These are phyloP conservation scores for Pseudopediastrum boryanum DNA, from an alignment of 139 green algal genomes.

Conservation along the genomic window DNA sequence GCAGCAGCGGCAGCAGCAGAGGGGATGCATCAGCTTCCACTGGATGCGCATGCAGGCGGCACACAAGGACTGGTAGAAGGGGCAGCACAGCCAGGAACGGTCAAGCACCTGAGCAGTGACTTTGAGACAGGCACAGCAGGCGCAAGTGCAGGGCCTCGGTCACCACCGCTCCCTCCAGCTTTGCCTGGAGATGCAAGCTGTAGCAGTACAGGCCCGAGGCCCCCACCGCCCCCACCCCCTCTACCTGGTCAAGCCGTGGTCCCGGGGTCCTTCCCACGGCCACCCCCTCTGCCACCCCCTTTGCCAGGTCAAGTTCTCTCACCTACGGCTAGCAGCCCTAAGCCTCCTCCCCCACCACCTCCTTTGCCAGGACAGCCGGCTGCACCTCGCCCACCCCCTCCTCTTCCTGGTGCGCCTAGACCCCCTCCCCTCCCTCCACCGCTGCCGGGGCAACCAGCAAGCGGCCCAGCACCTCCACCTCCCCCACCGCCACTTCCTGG, in stretches of 20 bases:
- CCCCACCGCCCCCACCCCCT: not conserved
- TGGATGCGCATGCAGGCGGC: not conserved
- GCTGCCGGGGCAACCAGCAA: conserved; percentile 3
- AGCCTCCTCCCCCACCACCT: not conserved
- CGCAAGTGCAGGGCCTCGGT: conserved; percentile 1
- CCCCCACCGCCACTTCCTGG: not conserved
- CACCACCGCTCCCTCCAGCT: not conserved
- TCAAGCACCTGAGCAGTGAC: too few relatives aligned
- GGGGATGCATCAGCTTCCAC: not conserved
- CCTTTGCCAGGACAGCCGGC: not conserved
- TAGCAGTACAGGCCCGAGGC: not conserved
- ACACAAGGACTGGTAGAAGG: not conserved
- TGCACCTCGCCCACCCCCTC: not conserved
- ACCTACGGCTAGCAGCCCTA: too few relatives aligned
- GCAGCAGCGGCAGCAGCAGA: conserved; percentile 1
- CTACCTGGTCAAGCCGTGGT: too few relatives aligned
- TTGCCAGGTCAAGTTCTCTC: too few relatives aligned
- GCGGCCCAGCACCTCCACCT: not conserved
- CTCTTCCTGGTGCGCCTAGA: not conserved
- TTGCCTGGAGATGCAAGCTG: conserved; percentile 11
- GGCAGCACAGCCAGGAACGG: not conserved
- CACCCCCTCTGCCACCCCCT: too few relatives aligned
- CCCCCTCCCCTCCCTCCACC: conserved; percentile 13
- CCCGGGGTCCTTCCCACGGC: too few relatives aligned
- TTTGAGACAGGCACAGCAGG: too few relatives aligned